Evolutionary conservation across 768 basidiomycete genomes (phyloP), one percentile per base, ranked within the genome.

Genomic region (Collybia sordida): DNA sequence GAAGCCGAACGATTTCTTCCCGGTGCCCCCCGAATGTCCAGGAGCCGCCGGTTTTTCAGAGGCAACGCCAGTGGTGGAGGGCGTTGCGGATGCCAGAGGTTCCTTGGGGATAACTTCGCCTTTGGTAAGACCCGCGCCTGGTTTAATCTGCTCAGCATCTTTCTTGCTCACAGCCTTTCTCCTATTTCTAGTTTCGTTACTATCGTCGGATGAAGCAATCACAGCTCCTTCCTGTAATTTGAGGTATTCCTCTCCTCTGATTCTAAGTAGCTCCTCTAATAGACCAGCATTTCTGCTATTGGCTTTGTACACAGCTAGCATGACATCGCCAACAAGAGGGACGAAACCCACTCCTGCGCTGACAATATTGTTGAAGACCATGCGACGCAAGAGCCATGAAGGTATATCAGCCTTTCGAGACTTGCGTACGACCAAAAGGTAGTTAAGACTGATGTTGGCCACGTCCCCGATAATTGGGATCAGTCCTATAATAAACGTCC

Each of bases 251-350:
- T 87, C 83, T 0, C 90, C 92, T 39, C 94, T 77, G 24, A 90
- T 74, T 28, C 86, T 77, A 47, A 97, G 68, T 66, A 81, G 93
- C 64, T 93, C 91, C 61, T 95, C 92, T 41, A 98, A 74, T 42
- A 97, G 70, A 4, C 80, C 80, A 9, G 92, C 94, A 59, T 98
- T 97, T 52, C 95, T 78, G 14, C 85, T 88, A 67, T 98, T 98
- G 17, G 93, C 84, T 64, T 93, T 95, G 76, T 74, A 96, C 2
- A 80, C 66, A 1, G 89, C 92, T 28, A 94, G 68, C 1, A 84
- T 60, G 22, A 97, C 57, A 66, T 94, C 91, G 3, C 94, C 94
- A 2, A 81, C 73, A 37, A 88, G 47, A 0, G 93, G 93, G 3
- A 95, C 61, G 22, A 77, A 62, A 1, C 91, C 88, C 11, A 89